Evolutionary conservation across 2,329 filamentous ascomycete genomes (phyloP).

Genomic region (Orbilia brochopaga): DNA sequence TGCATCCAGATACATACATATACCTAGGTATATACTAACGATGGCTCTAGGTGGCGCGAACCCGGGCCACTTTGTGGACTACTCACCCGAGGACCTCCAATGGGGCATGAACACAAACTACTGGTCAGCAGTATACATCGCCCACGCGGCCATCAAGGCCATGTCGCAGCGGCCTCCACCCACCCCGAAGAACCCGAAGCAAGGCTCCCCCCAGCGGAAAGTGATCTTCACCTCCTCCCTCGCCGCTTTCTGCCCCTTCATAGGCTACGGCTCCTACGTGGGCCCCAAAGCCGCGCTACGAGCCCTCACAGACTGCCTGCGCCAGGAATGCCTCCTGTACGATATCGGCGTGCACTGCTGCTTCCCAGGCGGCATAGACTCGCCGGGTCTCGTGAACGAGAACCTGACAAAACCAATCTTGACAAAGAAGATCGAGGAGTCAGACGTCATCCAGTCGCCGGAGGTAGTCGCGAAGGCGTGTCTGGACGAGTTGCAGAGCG

Average conservation of each 20-base stretch:
- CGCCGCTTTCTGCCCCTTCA: constrained; percentile 74
- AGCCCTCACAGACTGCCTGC: constrained; percentile 79
- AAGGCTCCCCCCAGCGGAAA: constrained; percentile 65
- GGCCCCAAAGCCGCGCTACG: constrained; percentile 86
- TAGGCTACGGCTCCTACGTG: constrained; percentile 82
- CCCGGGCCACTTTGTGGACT: constrained; percentile 57
- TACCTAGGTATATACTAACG: no score
- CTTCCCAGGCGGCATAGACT: constrained; percentile 81
- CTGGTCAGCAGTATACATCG: constrained; percentile 58
- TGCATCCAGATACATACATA: no score
- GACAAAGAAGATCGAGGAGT: constrained; percentile 78
- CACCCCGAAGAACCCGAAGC: constrained; percentile 54
- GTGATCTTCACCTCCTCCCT: constrained; percentile 86
- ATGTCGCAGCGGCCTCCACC: constrained; percentile 59
- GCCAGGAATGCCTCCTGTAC: constrained; percentile 85
- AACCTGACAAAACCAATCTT: constrained; percentile 79
- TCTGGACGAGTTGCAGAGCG: constrained; percentile 77
- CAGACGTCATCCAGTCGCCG: constrained; percentile 72
- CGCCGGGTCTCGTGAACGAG: constrained; percentile 76
- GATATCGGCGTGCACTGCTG: constrained; percentile 70
- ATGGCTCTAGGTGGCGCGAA: constrained; percentile 49
- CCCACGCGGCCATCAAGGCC: constrained; percentile 57
- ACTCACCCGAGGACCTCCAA: constrained; percentile 56
- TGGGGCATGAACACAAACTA: constrained; percentile 59
- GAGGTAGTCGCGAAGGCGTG: constrained; percentile 71